These are phyloP conservation scores for Populus tremula DNA, from an alignment of 345 rosid species.

Conservation along the genomic window DNA sequence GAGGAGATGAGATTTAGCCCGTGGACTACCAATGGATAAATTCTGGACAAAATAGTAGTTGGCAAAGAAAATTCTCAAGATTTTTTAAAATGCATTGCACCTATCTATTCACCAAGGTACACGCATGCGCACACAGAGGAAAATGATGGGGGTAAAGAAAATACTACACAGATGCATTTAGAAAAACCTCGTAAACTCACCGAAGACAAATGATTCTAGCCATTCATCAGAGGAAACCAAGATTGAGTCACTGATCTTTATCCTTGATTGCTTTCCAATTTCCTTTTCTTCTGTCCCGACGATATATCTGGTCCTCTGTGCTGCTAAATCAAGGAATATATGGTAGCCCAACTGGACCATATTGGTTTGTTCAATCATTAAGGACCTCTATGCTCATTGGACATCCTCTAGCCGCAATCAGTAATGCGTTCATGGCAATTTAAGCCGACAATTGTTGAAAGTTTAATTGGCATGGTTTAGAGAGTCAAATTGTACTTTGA, in stretches of 20 bases:
- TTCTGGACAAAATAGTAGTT: not conserved
- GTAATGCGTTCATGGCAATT: conserved; percentile 35
- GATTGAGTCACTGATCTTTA: not conserved
- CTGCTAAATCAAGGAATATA: not conserved
- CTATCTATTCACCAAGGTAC: not conserved
- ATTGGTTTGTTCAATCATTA: not conserved
- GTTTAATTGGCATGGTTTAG: conserved; percentile 14
- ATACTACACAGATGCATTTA: not conserved
- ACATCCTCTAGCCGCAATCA: conserved; percentile 14
- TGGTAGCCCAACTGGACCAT: conserved; percentile 10
- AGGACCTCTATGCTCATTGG: not conserved
- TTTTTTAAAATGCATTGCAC: not conserved
- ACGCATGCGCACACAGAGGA: not conserved
- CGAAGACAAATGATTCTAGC: not conserved
- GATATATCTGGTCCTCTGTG: no score
- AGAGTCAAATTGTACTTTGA: conserved; percentile 35
- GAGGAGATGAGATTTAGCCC: not conserved
- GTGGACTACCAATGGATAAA: not conserved
- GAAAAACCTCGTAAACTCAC: not conserved
- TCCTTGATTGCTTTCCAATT: not conserved
- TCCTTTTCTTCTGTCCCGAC: not conserved
- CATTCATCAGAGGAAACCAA: not conserved
- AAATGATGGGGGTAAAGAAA: not conserved
- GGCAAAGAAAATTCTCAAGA: not conserved
- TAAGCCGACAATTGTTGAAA: conserved; percentile 22